A percentile compares a stretch with the other conserved stretches of the same genome.
phyloP scores from a whole-genome alignment of 352 stramenopile species.

The Globisporangium rhizosaccharum region DNA sequence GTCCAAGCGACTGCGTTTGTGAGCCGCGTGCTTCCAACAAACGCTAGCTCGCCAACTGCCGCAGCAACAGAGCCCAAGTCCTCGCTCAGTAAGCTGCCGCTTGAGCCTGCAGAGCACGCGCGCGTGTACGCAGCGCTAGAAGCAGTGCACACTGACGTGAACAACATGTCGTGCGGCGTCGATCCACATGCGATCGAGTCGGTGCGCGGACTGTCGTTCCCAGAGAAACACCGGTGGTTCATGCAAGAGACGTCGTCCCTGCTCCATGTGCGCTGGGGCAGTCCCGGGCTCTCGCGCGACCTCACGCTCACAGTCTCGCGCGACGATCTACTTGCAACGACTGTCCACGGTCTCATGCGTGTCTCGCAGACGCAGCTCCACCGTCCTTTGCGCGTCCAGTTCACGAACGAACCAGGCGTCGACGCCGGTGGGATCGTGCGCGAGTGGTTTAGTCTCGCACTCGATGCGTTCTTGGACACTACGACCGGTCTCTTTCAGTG shows the following conservation, averaged over 20 bases:
- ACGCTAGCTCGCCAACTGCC: background rate
- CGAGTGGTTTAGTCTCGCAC: slow-evolving; percentile 74
- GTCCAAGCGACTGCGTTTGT: slow-evolving; percentile 36
- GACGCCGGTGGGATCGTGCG: slow-evolving; percentile 76
- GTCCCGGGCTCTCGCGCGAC: slow-evolving; percentile 18
- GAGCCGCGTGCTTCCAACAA: slow-evolving; percentile 13
- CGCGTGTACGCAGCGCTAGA: slow-evolving; percentile 25
- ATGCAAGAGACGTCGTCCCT: slow-evolving; percentile 43
- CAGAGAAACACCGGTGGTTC: slow-evolving; percentile 53
- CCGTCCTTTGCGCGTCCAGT: slow-evolving; percentile 49
- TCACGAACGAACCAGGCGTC: slow-evolving; percentile 65
- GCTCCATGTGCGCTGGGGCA: slow-evolving; percentile 31
- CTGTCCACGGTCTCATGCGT: slow-evolving; percentile 23
- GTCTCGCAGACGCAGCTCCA: slow-evolving; percentile 29
- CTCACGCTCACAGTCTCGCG: slow-evolving; percentile 28
- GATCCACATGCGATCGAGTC: slow-evolving; percentile 29
- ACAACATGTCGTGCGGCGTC: slow-evolving; percentile 14
- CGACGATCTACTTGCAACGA: slow-evolving; percentile 31
- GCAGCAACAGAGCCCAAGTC: slow-evolving; percentile 8
- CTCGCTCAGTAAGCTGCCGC: slow-evolving; percentile 16
- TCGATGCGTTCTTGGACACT: slow-evolving; percentile 36
- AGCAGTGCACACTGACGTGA: slow-evolving; percentile 11
- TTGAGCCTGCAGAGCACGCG: slow-evolving; percentile 24
- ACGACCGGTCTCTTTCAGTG: slow-evolving; percentile 41
- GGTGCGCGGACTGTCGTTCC: slow-evolving; percentile 34